A percentile compares a stretch with the other conserved stretches of the same genome.
Conservation (phyloP, 2,329 filamentous ascomycete species). For the Neofusicoccum cordaticola region DNA sequence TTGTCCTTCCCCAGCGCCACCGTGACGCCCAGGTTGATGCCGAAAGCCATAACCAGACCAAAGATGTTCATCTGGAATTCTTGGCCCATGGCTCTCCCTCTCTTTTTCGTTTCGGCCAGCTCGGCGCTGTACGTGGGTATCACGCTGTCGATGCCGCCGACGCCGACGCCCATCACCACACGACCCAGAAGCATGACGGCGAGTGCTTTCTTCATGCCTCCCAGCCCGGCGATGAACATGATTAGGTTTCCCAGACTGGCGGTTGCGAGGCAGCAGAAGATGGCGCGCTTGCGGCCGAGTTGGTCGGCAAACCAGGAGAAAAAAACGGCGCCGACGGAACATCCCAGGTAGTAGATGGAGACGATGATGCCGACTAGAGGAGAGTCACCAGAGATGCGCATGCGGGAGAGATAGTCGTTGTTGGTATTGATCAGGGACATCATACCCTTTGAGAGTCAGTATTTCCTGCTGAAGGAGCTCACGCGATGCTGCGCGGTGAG, state of each 20-base stretch:
- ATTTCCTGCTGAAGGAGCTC: neutral
- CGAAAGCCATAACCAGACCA: conserved; percentile 60
- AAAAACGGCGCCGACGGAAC: conserved; percentile 55
- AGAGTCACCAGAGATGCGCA: conserved; percentile 52
- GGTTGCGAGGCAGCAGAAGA: conserved; percentile 55
- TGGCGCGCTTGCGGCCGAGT: conserved; percentile 54
- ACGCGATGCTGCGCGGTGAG: too few species aligned
- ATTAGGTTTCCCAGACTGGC: conserved; percentile 57
- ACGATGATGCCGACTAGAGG: conserved; percentile 59
- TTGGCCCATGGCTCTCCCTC: conserved; percentile 59
- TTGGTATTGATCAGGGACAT: conserved; percentile 57
- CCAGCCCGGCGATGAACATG: conserved; percentile 58
- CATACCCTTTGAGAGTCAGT: conserved; percentile 38
- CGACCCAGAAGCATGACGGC: conserved; percentile 51
- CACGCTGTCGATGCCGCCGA: conserved; percentile 60
- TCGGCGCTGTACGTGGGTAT: conserved; percentile 61
- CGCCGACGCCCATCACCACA: conserved; percentile 55
- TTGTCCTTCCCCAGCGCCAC: conserved; percentile 52
- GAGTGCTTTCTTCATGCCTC: conserved; percentile 40
- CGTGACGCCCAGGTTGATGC: conserved; percentile 57
- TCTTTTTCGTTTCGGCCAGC: conserved; percentile 54
- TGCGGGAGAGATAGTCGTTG: conserved; percentile 54
- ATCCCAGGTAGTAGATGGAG: conserved; percentile 62
- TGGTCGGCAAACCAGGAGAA: conserved; percentile 56
- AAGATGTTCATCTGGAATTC: conserved; percentile 66